phyloP scores from a whole-genome alignment of 2,329 filamentous ascomycete species.

The Colletotrichum plurivorum region DNA sequence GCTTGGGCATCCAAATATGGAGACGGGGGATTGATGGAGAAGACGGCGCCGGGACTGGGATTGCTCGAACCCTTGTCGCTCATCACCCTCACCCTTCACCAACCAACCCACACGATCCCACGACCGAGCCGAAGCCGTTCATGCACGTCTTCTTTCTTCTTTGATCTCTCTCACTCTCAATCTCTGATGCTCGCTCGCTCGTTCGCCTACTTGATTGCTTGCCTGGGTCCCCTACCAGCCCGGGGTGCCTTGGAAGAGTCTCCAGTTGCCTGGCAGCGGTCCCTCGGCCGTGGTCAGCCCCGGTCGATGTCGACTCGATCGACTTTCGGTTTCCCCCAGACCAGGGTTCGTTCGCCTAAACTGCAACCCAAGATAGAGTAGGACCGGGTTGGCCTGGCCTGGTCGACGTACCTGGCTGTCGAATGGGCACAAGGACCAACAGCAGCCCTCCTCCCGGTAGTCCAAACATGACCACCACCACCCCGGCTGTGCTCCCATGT shows the following conservation, averaged over 20 bases:
- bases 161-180: not conserved
- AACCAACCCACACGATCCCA: conserved; percentile 24
- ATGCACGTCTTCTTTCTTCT: conserved; percentile 43
- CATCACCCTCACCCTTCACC: conserved; percentile 34
- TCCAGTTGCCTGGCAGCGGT: conserved; percentile 37
- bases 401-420: conserved; percentile 10
- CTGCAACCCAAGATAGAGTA: conserved; percentile 36
- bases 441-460: conserved; percentile 3
- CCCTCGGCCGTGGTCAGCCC: conserved; percentile 35
- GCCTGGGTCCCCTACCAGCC: too few species aligned
- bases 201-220: not conserved
- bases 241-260: not conserved
- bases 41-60: conserved; percentile 14
- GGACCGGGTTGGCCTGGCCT: conserved; percentile 19
- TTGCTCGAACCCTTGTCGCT: conserved; percentile 25
- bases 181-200: conserved; percentile 1
- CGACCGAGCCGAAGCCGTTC: conserved; percentile 38
- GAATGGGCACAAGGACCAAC: conserved; percentile 15
- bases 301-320: conserved; percentile 21
- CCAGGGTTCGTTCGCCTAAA: conserved; percentile 27
- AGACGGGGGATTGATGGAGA: conserved; percentile 16
- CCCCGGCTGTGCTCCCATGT: conserved; percentile 26
- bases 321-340: conserved; percentile 15
- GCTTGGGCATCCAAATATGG: conserved; percentile 28
- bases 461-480: conserved; percentile 17